Evolutionary conservation across 805 yeast genomes (phyloP), one percentile per base, ranked within the genome.

Genomic region (Candida krabiensis): DNA sequence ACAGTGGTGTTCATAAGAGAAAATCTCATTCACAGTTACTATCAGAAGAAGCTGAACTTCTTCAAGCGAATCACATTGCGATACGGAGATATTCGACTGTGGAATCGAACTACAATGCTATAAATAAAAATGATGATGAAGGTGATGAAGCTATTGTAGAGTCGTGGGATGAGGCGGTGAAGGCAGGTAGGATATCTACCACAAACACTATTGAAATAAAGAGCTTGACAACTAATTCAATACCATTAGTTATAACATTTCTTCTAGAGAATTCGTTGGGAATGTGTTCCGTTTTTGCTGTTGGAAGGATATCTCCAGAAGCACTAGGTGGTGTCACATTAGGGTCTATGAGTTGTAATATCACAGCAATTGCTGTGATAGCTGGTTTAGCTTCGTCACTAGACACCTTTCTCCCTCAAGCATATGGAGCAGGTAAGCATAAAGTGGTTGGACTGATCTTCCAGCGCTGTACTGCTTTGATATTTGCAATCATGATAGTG

Each of bases 331-430:
- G 88, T 22, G 84, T 83, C 5, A 78, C 88, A 12, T 63, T 85
- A 33, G 83, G 86, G 13, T 74, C 85, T 15, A 83, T 84, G 88
- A 81, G 89, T 4, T 85, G 87, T 6, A 84, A 83, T 54, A 83
- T 85, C 37, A 72, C 84, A 3, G 90, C 87, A 2, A 75, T 83
- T 44, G 85, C 88, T 25, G 72, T 83, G 9, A 80, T 85, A 47
- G 85, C 83, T 49, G 93, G 91, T 9, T 72, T 83, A 2, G 79
- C 88, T n/a, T 83, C 93, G 0, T 79, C 88, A 40, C 68, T 85
- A 37, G 91, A 84, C 52, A 85, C 91, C 0, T 68, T 85, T 24
- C 78, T 90, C 56, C 84, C 90, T 2, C 91, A 85, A 59, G 83
- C 90, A 1, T 83, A 69, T 53, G 91, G 93, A 15, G 75, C 86